Base-by-base conservation (phyloP, 176 grass and related monocot species). In the Carex cristatella region DNA sequence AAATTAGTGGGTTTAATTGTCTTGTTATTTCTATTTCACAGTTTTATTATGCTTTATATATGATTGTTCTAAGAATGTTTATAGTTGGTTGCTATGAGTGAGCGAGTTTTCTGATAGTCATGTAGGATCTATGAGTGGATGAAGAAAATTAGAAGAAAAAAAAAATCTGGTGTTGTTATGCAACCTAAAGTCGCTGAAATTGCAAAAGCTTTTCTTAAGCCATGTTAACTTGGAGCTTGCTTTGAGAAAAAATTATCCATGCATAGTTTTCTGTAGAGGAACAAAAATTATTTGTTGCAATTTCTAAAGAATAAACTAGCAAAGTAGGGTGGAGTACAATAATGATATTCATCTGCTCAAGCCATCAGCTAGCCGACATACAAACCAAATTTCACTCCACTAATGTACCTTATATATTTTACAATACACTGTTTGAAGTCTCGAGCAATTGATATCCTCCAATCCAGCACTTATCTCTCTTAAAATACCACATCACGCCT, bases 401-500 rank as follows among this genome's bases (percentile, higher is more conserved):
- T 79, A 79, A 35, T 15, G 10, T 33, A 30, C 35, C 27, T 79
- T 58, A 79, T 58, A 18, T 79, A 76, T 79, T 79, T 23, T 78
- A 79, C 74, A 79, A 79, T 18, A 31, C 16, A 58, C 74, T 30
- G 7, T 58, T 58, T 14, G 53, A 79, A 79, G 53, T 4, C 71
- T 75, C 13, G 30, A 56, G 53, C 53, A 6, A 30, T 76, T 76
- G 48, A 31, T 76, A 54, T 32, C 49, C 53, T 15, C 27, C 13
- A 0, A 57, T 78, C 51, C 7, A 33, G 35, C 27, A 16, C 14
- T 35, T n/a, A 35, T 61, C 64, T 9, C 58, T 27, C 38, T 85
- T 94, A 95, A 33, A 95, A 89, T 60, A 92, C 79, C 66, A 95
- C 83, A 65, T 92, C 87, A 14, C 93, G 89, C 61, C 93, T 87